Evolutionary conservation across 305 asterid genomes (phyloP).

Genomic region (Fraxinus baroniana): DNA sequence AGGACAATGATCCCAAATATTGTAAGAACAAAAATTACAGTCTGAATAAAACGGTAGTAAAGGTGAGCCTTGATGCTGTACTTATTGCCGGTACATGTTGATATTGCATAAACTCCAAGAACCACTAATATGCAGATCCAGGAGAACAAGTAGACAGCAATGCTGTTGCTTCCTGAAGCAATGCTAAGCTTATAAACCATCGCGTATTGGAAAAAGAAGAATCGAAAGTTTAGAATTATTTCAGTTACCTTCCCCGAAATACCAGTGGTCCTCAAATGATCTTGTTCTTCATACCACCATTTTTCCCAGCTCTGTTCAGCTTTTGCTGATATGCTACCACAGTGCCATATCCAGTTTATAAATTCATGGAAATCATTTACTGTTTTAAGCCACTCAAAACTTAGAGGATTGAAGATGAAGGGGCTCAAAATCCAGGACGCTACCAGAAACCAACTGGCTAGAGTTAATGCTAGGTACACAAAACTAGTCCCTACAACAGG

Average conservation of each 20-base stretch:
- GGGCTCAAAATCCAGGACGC: slow-evolving; percentile 86
- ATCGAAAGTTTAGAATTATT: slow-evolving; percentile 47
- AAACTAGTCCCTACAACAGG: slow-evolving; percentile 60
- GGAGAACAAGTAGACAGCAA: slow-evolving; percentile 56
- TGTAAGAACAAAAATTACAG: slow-evolving; percentile 48
- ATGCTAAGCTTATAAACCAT: slow-evolving; percentile 53
- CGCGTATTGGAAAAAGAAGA: slow-evolving; percentile 61
- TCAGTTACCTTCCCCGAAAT: slow-evolving; percentile 51
- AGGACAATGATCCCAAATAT: slow-evolving; percentile 52
- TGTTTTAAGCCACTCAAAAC: slow-evolving; percentile 88
- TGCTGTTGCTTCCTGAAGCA: slow-evolving; percentile 48
- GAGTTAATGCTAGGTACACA: slow-evolving; percentile 68
- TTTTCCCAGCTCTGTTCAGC: slow-evolving; percentile 91
- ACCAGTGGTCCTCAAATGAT: slow-evolving; percentile 84
- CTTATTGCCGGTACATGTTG: slow-evolving; percentile 43
- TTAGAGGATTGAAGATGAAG: slow-evolving; percentile 77
- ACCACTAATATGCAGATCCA: slow-evolving; percentile 49
- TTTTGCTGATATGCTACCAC: slow-evolving; percentile 76
- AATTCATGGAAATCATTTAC: slow-evolving; percentile 86
- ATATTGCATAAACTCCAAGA: slow-evolving; percentile 32
- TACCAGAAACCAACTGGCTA: slow-evolving; percentile 89
- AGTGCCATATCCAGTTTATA: slow-evolving; percentile 84
- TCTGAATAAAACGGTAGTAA: slow-evolving; percentile 52
- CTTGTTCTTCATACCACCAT: slow-evolving; percentile 96
- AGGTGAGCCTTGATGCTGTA: slow-evolving; percentile 56